phyloP scores from a whole-genome alignment of 306 rosid species.

The Hippophae gyantsensis region DNA sequence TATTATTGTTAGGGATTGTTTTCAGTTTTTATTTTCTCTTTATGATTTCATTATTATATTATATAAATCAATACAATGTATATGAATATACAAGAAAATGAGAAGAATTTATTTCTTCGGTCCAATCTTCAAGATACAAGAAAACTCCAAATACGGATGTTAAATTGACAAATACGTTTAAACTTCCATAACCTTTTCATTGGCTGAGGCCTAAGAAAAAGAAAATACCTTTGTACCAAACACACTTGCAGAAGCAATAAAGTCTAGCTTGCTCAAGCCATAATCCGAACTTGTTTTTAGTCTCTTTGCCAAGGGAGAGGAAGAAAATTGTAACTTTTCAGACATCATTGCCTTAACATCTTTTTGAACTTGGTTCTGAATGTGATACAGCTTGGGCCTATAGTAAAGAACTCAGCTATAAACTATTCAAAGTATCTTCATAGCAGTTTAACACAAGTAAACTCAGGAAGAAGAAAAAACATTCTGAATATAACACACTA shows the following conservation, averaged over 20 bases:
- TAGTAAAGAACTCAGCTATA: slow-evolving; percentile 10
- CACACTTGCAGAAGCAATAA: slow-evolving; percentile 70
- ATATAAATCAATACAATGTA: too few relatives aligned
- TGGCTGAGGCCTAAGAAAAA: background rate
- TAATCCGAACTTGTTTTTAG: slow-evolving; percentile 23
- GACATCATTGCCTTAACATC: slow-evolving; percentile 57
- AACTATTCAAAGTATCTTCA: background rate
- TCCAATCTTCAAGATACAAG: too few relatives aligned
- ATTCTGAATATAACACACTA: background rate
- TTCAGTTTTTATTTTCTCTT: too few relatives aligned
- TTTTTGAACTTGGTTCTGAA: slow-evolving; percentile 51
- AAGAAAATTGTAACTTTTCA: slow-evolving; percentile 48
- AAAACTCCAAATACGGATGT: background rate
- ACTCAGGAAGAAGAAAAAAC: background rate
- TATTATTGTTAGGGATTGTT: too few relatives aligned
- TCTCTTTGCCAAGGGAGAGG: slow-evolving; percentile 34
- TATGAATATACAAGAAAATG: too few relatives aligned
- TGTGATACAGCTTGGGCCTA: slow-evolving; percentile 74
- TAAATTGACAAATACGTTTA: background rate
- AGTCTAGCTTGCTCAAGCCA: slow-evolving; percentile 44
- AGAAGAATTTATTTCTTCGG: too few relatives aligned
- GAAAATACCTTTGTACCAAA: slow-evolving; percentile 72
- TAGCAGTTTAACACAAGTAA: background rate
- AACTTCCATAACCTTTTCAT: background rate
- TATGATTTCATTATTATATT: too few relatives aligned